A percentile compares a stretch with the other conserved stretches of the same genome.
Evolutionary conservation across 306 rosid species (phyloP).

Genomic region (Pyrus pyrifolia): DNA sequence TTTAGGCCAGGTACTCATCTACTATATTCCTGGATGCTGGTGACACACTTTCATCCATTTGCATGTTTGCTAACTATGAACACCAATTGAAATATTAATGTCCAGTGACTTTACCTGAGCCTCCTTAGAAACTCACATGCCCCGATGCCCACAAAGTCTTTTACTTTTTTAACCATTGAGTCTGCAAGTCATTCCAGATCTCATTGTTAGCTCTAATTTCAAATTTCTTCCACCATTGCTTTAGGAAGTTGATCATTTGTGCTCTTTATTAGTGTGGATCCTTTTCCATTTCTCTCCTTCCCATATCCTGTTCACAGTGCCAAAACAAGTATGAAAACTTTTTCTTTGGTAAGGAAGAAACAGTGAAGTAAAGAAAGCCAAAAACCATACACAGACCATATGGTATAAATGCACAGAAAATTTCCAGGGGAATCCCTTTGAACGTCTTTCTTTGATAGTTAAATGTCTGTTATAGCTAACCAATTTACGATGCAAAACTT

Average conservation of each 20-base stretch:
- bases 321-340: neutral
- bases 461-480: neutral
- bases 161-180: neutral
- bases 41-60: neutral
- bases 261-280: neutral
- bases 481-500: neutral
- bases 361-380: neutral
- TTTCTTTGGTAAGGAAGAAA: neutral
- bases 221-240: neutral
- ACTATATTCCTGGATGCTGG: neutral
- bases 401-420: neutral
- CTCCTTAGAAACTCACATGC: neutral
- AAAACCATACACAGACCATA: neutral
- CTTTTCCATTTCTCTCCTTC: neutral
- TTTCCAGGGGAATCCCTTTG: neutral
- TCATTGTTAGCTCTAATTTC: neutral
- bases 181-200: neutral
- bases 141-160: neutral
- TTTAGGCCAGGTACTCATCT: slow-evolving; percentile 69
- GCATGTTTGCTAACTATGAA: neutral
- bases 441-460: no score
- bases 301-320: neutral
- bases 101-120: neutral
- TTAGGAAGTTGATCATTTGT: neutral
- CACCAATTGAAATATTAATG: neutral